A percentile compares a stretch with the other conserved stretches of the same genome.
phyloP scores from a whole-genome alignment of 306 rosid species.

The Vigna nakashimae region DNA sequence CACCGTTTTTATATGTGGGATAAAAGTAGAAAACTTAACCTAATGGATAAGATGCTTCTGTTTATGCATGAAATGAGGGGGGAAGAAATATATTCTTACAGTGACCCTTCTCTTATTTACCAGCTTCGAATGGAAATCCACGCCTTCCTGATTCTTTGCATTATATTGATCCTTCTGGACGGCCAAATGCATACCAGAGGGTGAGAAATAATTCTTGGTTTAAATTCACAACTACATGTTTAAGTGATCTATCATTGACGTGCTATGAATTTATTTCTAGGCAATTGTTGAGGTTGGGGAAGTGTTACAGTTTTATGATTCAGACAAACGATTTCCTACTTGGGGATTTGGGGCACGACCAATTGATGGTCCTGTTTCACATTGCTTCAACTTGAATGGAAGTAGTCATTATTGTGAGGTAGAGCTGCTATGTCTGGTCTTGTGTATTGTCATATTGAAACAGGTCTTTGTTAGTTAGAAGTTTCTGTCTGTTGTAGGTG shows the following conservation, averaged over 20 bases:
- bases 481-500: slow-evolving; percentile 69
- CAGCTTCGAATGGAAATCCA: slow-evolving; percentile 99
- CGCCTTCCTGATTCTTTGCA: slow-evolving; percentile 99
- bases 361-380: slow-evolving; percentile 98
- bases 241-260: slow-evolving; percentile 37
- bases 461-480: slow-evolving; percentile 31
- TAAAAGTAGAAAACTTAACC: neutral
- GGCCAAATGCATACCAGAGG: slow-evolving; percentile 93
- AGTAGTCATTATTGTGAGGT: slow-evolving; percentile 94
- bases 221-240: slow-evolving; percentile 36
- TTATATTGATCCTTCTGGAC: slow-evolving; percentile 95
- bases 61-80: slow-evolving; percentile 23
- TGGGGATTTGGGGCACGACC: slow-evolving; percentile 99
- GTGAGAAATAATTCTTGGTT: slow-evolving; percentile 65
- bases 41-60: slow-evolving; percentile 12
- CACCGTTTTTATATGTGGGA: neutral
- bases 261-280: slow-evolving; percentile 53
- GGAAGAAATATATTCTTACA: neutral
- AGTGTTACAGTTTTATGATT: slow-evolving; percentile 91
- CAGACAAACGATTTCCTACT: slow-evolving; percentile 93
- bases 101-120: slow-evolving; percentile 43
- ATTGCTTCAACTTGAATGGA: slow-evolving; percentile 98
- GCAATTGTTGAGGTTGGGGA: slow-evolving; percentile 95
- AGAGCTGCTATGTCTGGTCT: slow-evolving; percentile 43
- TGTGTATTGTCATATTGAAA: slow-evolving; percentile 44